Conservation (phyloP, 768 basidiomycete genomes). For the Pulveroboletus frians region DNA sequence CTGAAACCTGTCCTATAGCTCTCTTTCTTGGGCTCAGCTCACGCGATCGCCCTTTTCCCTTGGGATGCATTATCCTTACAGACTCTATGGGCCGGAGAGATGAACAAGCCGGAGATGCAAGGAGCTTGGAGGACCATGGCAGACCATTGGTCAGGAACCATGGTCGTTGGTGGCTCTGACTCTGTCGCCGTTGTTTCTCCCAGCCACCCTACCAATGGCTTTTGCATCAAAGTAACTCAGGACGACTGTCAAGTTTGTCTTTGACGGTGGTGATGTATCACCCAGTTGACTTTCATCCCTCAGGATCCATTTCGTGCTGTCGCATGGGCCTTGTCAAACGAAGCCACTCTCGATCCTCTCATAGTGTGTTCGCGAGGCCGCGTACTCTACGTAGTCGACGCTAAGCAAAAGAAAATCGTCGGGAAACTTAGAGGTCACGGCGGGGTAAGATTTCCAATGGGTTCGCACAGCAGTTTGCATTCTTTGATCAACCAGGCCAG, state of each 20-base stretch:
- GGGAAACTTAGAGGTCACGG: conserved; percentile 66
- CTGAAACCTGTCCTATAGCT: conserved; percentile 19
- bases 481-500: conserved; percentile 32
- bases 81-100: conserved; percentile 34
- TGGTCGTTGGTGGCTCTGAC: conserved; percentile 43
- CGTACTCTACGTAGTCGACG: conserved; percentile 53
- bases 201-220: conserved; percentile 13
- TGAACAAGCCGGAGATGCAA: conserved; percentile 28
- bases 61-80: conserved; percentile 36
- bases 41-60: conserved; percentile 44
- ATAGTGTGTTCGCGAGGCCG: conserved; percentile 52
- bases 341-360: conserved; percentile 49
- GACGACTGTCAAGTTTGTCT: conserved; percentile 17
- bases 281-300: conserved; percentile 6
- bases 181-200: conserved; percentile 37
- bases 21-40: conserved; percentile 32
- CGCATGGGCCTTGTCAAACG: conserved; percentile 54
- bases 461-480: background rate
- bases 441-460: conserved; percentile 44
- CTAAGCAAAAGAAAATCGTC: conserved; percentile 34
- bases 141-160: conserved; percentile 44
- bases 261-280: background rate
- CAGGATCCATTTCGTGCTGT: conserved; percentile 32
- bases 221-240: conserved; percentile 34
- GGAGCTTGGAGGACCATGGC: conserved; percentile 44